These are phyloP conservation scores for Pyrenochaeta sp. DNA, from an alignment of 2,329 filamentous ascomycete species.

Conservation along the genomic window DNA sequence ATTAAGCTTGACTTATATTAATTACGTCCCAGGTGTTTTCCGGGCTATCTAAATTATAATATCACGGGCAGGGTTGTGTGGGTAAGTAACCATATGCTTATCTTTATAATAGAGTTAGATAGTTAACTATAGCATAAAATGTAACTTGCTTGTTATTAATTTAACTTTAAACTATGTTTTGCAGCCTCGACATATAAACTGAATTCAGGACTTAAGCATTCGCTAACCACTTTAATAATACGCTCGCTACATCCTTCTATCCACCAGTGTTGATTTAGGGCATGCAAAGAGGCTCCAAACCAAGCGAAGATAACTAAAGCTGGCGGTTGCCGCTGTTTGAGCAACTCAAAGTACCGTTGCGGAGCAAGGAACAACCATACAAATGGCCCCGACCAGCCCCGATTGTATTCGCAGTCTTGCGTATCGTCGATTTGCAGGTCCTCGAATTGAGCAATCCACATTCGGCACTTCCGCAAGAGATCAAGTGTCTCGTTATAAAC, in stretches of 20 bases:
- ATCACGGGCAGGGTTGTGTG: too few species aligned
- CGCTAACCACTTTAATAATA: slow-evolving; percentile 20
- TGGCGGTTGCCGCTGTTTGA: slow-evolving; percentile 22
- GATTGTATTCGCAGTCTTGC: slow-evolving; percentile 16
- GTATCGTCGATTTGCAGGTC: neutral
- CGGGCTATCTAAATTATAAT: too few species aligned
- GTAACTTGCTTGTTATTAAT: too few species aligned
- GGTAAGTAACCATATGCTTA: too few species aligned
- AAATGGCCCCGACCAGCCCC: slow-evolving; percentile 23
- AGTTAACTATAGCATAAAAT: too few species aligned
- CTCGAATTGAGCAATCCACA: slow-evolving; percentile 19
- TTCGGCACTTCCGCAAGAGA: slow-evolving; percentile 14
- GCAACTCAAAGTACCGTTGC: slow-evolving; percentile 19
- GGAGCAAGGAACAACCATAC: slow-evolving; percentile 21
- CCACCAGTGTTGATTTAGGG: slow-evolving; percentile 24
- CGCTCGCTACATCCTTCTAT: slow-evolving; percentile 28
- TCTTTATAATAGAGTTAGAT: too few species aligned
- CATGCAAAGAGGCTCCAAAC: slow-evolving; percentile 22
- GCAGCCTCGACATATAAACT: too few species aligned
- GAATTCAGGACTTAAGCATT: slow-evolving; percentile 20
- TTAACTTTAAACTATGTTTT: too few species aligned
- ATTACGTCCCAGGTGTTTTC: too few species aligned
- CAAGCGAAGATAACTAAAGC: slow-evolving; percentile 27
- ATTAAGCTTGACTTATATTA: too few species aligned
- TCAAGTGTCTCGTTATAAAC: slow-evolving; percentile 16